Conservation (phyloP, 192 early-diverging fungal species). For the Phycomyces blakesleeanus region DNA sequence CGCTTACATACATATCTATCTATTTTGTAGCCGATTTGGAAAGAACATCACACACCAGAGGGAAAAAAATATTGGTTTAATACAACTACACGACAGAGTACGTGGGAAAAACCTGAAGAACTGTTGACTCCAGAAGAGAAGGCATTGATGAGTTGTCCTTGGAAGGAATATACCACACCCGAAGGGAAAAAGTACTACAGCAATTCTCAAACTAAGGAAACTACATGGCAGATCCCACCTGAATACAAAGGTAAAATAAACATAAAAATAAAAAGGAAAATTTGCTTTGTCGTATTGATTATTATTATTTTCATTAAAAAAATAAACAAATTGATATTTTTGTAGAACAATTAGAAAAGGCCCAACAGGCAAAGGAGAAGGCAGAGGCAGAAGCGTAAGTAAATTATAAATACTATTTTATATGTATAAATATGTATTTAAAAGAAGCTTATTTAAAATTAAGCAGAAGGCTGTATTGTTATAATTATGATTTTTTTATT, state of each 20-base stretch:
- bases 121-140: slow-evolving; percentile 76
- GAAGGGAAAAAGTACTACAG: slow-evolving; percentile 85
- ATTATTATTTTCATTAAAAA: too few relatives aligned
- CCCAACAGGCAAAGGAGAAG: slow-evolving; percentile 30
- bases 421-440: not conserved
- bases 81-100: slow-evolving; percentile 65
- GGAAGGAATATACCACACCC: slow-evolving; percentile 83
- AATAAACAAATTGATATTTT: not conserved
- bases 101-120: slow-evolving; percentile 95
- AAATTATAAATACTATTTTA: not conserved
- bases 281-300: not conserved
- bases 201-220: slow-evolving; percentile 70
- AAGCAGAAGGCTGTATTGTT: too few relatives aligned
- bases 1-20: not conserved
- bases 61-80: slow-evolving; percentile 89
- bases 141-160: slow-evolving; percentile 57
- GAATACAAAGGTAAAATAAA: slow-evolving; percentile 60
- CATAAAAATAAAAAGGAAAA: not conserved
- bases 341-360: slow-evolving; percentile 34
- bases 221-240: slow-evolving; percentile 83
- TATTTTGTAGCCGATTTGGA: slow-evolving; percentile 51
- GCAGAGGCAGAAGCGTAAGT: slow-evolving; percentile 24
- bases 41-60: slow-evolving; percentile 70
- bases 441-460: too few relatives aligned
- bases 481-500: too few relatives aligned